Evolutionary conservation across 2,329 filamentous ascomycete species (phyloP).

Genomic region (Orbilia blumenaviensis): DNA sequence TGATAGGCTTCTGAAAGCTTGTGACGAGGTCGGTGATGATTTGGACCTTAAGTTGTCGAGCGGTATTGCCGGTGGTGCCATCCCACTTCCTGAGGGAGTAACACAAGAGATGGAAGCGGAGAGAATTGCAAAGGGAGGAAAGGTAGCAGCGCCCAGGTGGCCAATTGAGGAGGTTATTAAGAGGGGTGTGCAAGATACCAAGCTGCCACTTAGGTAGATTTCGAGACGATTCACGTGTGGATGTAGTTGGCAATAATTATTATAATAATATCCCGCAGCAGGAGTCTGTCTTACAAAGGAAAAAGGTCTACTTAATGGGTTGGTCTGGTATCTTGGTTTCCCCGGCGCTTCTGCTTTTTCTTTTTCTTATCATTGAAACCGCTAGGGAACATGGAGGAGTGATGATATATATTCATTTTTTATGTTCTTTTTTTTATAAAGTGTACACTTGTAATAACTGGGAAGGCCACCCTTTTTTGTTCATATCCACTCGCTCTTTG

Average conservation of each 20-base stretch:
- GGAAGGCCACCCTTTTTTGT: neutral
- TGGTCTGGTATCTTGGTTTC: neutral
- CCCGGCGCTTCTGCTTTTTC: neutral
- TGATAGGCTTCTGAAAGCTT: conserved; percentile 85
- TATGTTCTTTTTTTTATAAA: neutral
- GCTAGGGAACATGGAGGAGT: conserved; percentile 5
- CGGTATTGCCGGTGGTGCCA: conserved; percentile 86
- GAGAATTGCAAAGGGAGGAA: conserved; percentile 67
- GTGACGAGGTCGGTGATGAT: conserved; percentile 89
- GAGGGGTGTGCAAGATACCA: conserved; percentile 77
- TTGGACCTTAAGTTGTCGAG: conserved; percentile 97
- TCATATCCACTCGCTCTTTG: conserved; percentile 30
- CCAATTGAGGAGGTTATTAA: conserved; percentile 77
- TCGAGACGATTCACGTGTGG: neutral
- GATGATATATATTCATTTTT: conserved; percentile 15
- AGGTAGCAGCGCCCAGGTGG: conserved; percentile 78
- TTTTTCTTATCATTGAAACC: neutral
- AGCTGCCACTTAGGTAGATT: conserved; percentile 72
- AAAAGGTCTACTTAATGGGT: neutral
- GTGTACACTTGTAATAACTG: conserved; percentile 40
- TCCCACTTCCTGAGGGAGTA: conserved; percentile 76
- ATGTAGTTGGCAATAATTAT: neutral
- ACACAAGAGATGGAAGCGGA: conserved; percentile 76
- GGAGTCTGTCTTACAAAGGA: neutral
- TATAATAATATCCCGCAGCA: neutral